Base-by-base conservation (phyloP, 2,329 filamentous ascomycete species). In the Aaosphaeria arxii region DNA sequence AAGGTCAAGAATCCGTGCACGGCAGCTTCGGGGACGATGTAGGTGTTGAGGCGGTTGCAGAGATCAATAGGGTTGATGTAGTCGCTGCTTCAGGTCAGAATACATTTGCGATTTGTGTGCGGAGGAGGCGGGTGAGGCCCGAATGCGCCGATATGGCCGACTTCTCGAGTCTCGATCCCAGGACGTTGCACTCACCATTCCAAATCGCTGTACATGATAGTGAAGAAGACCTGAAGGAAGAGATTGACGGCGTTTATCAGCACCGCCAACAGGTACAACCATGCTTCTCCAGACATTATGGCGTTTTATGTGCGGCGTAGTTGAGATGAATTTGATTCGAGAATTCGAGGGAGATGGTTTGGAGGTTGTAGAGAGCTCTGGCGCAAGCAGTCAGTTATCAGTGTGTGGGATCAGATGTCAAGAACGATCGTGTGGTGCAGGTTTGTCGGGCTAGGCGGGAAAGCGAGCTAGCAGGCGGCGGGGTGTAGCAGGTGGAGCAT, bases 51-150 rank as follows among this genome's bases (percentile, higher is more conserved):
- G 66, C 94, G 91, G 86, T 99, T 99, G 88, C 94, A 99, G 59
- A 99, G 91, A 67, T 99, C 94, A 79, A 99, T 99, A 41, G 94
- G 94, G 80, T 99, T 99, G 79, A 99, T 99, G 77, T 99, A 99
- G 78, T 99, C 94, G 78, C 91, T 96, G 69, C 56, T 55, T 55
- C 58, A 62, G 61, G 17, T 24, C 17, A 24, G 17, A 24, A 24
- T 24, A 3, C 17, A 24, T 3, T 24, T 24, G 17, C 17, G 49
- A 61, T 56, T 69, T 30, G 41, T 29, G 11, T 30, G 28, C 24
- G 39, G 24, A 11, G 9, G 11, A 9, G 17, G 44, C 29, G 13
- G 30, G 39, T 42, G 39, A 32, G 30, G 7, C 7, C 13, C n/a
- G 17, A 36, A 11, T 29, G 17, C 13, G 13, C 11, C 11, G 13